Evolutionary conservation across 148 eudicot genomes (phyloP), one percentile per base, ranked within the genome.

Genomic region (Rhododendron henanense): DNA sequence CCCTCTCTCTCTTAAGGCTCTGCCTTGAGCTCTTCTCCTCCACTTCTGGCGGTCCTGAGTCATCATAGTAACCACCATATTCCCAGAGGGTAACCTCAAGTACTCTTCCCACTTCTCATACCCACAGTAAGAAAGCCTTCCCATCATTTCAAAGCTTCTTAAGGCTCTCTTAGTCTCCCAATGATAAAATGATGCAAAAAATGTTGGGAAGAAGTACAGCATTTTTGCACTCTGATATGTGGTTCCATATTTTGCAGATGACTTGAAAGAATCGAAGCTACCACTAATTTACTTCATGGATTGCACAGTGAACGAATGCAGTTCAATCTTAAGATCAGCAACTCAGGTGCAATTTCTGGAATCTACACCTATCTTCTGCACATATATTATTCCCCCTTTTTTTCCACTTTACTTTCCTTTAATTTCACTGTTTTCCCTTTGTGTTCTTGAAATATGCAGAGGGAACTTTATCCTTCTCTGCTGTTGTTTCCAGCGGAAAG

Each of bases 201-300:
- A 31, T 31, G 45, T 71, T 51, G 0, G 25, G 21, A 73, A 73
- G 47, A 84, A 50, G 47, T 41, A 33, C 5, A n/a, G 57, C 37
- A 6, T 11, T 47, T 57, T n/a, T 48, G 13, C 18, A 10, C 6
- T 83, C 84, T 88, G 41, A 79, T 71, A 55, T 85, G 86, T 87
- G 89, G 84, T 88, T 81, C 81, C 73, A 85, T 88, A 45, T 92
- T 85, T 91, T 87, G 88, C 95, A 96, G 99, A 94, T 85, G 79
- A 86, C 82, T 83, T 88, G 81, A 84, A 87, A 81, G 91, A 90
- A 35, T 84, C 87, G 47, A 90, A 92, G 93, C 90, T 94, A 84
- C 98, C 98, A 45, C 88, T 87, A 79, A 90, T 96, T 81, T 96
- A 95, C 89, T 84, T 90, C 81, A 95, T 96, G 92, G 99, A 96